Evolutionary conservation across 73 alveolate species (phyloP), one percentile per base, ranked within the genome.

Genomic region (Blepharisma stoltei): DNA sequence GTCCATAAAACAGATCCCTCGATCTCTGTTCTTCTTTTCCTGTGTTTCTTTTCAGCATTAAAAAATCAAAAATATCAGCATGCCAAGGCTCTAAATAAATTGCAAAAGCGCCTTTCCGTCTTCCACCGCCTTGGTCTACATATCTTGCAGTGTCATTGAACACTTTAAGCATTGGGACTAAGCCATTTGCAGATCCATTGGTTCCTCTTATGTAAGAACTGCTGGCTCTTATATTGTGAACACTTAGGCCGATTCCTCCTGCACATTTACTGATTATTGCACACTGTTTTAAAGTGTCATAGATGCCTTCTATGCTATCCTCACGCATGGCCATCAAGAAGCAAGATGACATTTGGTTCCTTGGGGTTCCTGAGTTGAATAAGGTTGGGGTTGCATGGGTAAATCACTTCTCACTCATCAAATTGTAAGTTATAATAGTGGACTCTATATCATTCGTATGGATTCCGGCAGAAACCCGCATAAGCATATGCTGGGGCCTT

Each of bases 71-170:
- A 53, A 92, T 81, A 67, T 92, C 98, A 50, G 95, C 88, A 77
- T 92, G 98, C 98, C 98, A 92, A 47, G 98, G 98, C 65, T 92
- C 98, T 55, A 92, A 81, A 70, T 92, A 92, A 48, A 92, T 76
- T 55, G 98, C 94, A 83, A 92, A 92, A 18, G 97, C 83, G 1
- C 95, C 97, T 84, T 88, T 83, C 81, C 98, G 89, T 91, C 88
- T 94, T 41, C 97, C 97, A 75, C 98, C 98, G 38, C 98, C 98
- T 85, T 94, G 94, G 86, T 91, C 97, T 45, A 94, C 98, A 77
- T 89, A 94, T 76, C 94, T 85, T 43, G 98, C 95, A 27, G 98
- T 94, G 71, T 89, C 97, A 78, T 94, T 94, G 87, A 86, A 94
- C 70, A 90, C 96, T 67, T 93, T 88, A 54, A 94, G 85, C 98